phyloP scores from a whole-genome alignment of 108 stramenopile genomes.

The Aurantiochytrium sp. region DNA sequence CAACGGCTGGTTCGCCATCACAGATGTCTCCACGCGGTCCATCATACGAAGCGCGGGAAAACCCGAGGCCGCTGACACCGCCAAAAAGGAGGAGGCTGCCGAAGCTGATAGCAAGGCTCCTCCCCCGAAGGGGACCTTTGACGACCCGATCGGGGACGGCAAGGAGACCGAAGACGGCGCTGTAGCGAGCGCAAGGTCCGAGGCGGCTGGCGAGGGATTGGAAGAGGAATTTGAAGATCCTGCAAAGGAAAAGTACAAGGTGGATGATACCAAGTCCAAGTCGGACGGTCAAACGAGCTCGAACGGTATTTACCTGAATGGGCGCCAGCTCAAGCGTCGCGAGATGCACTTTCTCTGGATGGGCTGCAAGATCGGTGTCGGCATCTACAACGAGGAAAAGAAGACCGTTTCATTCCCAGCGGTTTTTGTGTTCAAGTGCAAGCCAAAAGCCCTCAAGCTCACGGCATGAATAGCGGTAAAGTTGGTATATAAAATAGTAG shows the following conservation, averaged over 20 bases:
- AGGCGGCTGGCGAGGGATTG: no score
- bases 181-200: no score
- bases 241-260: background rate
- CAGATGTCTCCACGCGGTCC: background rate
- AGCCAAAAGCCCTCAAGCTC: background rate
- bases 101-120: no score
- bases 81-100: no score
- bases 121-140: no score
- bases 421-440: background rate
- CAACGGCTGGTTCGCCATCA: constrained; percentile 7
- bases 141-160: no score
- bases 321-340: background rate
- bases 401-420: background rate
- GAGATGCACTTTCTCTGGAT: constrained; percentile 29
- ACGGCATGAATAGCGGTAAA: background rate
- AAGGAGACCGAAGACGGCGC: no score
- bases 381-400: background rate
- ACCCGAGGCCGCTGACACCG: no score
- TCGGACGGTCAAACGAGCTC: background rate
- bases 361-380: background rate
- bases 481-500: background rate
- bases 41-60: background rate
- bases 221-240: no score
- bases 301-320: background rate
- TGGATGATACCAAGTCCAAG: no score